A percentile compares a stretch with the other conserved stretches of the same genome.
Conservation (phyloP, 2,329 filamentous ascomycete species). For the Colletotrichum sp. region DNA sequence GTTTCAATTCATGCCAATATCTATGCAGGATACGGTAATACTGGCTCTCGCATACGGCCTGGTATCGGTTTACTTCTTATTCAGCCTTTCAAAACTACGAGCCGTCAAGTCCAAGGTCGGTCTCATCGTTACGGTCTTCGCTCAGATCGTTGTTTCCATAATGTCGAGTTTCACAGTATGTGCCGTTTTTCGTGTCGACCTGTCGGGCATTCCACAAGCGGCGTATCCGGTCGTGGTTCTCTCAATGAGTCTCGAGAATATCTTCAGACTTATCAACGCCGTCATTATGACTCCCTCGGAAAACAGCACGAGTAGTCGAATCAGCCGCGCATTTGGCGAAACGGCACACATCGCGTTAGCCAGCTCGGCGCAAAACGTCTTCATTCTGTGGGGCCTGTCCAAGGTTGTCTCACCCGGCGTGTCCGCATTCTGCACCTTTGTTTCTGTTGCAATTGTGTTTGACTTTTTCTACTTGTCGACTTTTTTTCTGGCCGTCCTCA, state of each 20-base stretch:
- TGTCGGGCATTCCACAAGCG: constrained; percentile 76
- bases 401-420: constrained; percentile 72
- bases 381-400: constrained; percentile 70
- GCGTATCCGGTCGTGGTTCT: constrained; percentile 80
- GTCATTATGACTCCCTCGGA: constrained; percentile 75
- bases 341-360: constrained; percentile 73
- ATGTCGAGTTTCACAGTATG: constrained; percentile 83
- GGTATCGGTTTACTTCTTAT: constrained; percentile 68
- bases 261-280: constrained; percentile 78
- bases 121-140: constrained; percentile 72
- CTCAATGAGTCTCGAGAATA: constrained; percentile 79
- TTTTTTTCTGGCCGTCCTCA: constrained; percentile 80
- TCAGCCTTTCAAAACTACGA: constrained; percentile 70
- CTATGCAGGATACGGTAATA: constrained; percentile 66
- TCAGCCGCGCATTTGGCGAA: constrained; percentile 76
- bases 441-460: constrained; percentile 75
- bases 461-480: constrained; percentile 82
- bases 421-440: constrained; percentile 77
- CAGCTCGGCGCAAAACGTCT: constrained; percentile 71
- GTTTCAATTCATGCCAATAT: constrained; percentile 79
- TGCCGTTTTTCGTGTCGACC: constrained; percentile 75
- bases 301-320: constrained; percentile 70
- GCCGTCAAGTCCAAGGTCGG: constrained; percentile 80
- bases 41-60: constrained; percentile 70
- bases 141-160: constrained; percentile 74